Conservation (phyloP, 805 yeast genomes). For the Debaryomyces prosopidis region DNA sequence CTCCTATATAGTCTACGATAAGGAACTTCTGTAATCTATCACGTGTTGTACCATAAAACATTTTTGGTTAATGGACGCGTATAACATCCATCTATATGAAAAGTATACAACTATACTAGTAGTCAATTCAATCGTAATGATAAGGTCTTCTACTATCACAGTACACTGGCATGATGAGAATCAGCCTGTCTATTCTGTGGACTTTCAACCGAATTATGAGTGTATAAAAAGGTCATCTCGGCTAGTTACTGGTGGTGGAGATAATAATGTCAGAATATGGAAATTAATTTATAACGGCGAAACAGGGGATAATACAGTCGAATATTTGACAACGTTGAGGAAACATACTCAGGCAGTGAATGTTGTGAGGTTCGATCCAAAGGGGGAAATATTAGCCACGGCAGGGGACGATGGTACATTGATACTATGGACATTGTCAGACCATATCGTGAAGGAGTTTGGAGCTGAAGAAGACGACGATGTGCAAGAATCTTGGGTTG, state of each 20-base stretch:
- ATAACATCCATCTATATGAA: no score
- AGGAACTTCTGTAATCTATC: no score
- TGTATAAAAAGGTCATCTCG: conserved; percentile 35
- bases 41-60: no score
- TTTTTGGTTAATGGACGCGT: conserved; percentile 3
- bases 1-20: no score
- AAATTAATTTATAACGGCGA: conserved; percentile 10
- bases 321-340: conserved; percentile 74
- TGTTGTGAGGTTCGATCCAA: conserved; percentile 76
- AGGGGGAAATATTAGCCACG: conserved; percentile 72
- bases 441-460: conserved; percentile 56
- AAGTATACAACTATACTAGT: not conserved
- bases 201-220: conserved; percentile 50
- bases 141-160: conserved; percentile 49
- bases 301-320: conserved; percentile 41
- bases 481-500: conserved; percentile 71
- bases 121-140: conserved; percentile 7
- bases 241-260: conserved; percentile 92
- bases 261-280: conserved; percentile 78
- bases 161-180: conserved; percentile 77
- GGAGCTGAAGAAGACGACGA: conserved; percentile 60
- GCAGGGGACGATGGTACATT: conserved; percentile 96
- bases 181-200: conserved; percentile 69
- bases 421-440: conserved; percentile 71
- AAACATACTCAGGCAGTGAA: conserved; percentile 96